A percentile compares a stretch with the other conserved stretches of the same genome.
Conservation (phyloP, 2,329 filamentous ascomycete species). For the Alternaria angustiovoidea region DNA sequence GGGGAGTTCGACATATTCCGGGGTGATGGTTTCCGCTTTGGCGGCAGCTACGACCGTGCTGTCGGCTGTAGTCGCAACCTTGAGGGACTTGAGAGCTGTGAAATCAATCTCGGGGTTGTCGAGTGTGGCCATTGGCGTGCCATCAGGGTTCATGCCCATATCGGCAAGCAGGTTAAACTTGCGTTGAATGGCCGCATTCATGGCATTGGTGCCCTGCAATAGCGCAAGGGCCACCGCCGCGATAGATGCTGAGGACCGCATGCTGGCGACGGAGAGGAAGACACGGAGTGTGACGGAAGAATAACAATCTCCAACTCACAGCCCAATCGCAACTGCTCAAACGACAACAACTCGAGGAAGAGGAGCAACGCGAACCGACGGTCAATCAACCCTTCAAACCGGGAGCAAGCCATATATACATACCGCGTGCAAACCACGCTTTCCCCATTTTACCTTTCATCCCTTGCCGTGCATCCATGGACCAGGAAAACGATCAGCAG, state of each 20-base stretch:
- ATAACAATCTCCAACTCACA: neutral
- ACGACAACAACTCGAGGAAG: neutral
- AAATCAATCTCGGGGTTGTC: slow-evolving; percentile 3
- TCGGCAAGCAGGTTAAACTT: slow-evolving; percentile 40
- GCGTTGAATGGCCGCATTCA: slow-evolving; percentile 32
- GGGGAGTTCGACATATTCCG: slow-evolving; percentile 48
- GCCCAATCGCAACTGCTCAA: neutral
- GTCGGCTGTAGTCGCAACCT: slow-evolving; percentile 5
- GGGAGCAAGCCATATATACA: neutral
- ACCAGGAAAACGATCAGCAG: neutral
- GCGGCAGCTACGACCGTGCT: neutral
- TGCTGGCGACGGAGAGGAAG: slow-evolving; percentile 15
- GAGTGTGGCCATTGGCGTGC: slow-evolving; percentile 32
- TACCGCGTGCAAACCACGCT: neutral
- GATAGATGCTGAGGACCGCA: slow-evolving; percentile 34
- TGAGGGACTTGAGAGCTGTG: slow-evolving; percentile 10
- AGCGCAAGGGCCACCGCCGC: slow-evolving; percentile 37
- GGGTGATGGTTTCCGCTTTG: slow-evolving; percentile 16
- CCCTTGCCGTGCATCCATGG: neutral
- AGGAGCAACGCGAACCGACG: neutral
- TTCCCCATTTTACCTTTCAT: neutral
- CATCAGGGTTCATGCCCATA: slow-evolving; percentile 45
- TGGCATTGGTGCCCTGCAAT: slow-evolving; percentile 30
- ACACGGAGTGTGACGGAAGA: neutral
- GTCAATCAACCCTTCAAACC: neutral